Base-by-base conservation (phyloP, 2,329 filamentous ascomycete genomes). In the Cladosporium sp. region DNA sequence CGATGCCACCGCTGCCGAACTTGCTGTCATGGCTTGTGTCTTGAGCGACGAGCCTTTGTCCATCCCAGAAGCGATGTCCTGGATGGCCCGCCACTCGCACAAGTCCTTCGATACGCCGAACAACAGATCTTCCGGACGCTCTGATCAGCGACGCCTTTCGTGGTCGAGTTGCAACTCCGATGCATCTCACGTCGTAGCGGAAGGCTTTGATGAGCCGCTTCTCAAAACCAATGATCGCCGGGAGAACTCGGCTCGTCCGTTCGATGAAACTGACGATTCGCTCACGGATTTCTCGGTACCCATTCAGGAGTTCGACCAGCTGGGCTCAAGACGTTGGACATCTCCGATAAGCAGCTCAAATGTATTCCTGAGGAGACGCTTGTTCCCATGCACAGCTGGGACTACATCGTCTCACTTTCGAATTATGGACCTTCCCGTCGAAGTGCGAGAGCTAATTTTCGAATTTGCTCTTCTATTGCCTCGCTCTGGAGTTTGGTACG, bases 341-440 rank as follows among this genome's bases (percentile, higher is more conserved):
- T 23, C 55, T 12, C 55, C 55, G 16, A 57, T 23, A 16, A 18
- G n/a, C 33, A 23, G 11, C 21, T 33, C 55, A 16, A 23, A 57
- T 40, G 1, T 40, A 2, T 57, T 57, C 12, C 11, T 57, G 2
- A 23, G 55, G 6, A 40, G 55, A 57, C 33, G 55, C 2, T 16
- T 57, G n/a, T 40, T 40, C 7, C 11, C 29, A 5, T 26, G 4
- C 31, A 35, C 12, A 12, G 14, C 21, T 4, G 40, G 8, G 5
- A 21, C 33, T 12, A 1, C 11, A 4, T 21, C 12, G 12, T n/a
- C n/a, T 35, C 12, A 5, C 28, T 37, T 66, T 57, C 26, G 52
- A n/a, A 50, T 66, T 14, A 59, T 66, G 59, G 64, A 63, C 29
- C 59, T 63, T 10, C 64, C 64, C 5, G 18, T 26, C 14, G 59